Base-by-base conservation (phyloP, 2,329 filamentous ascomycete genomes). In the Exophiala viscosa region DNA sequence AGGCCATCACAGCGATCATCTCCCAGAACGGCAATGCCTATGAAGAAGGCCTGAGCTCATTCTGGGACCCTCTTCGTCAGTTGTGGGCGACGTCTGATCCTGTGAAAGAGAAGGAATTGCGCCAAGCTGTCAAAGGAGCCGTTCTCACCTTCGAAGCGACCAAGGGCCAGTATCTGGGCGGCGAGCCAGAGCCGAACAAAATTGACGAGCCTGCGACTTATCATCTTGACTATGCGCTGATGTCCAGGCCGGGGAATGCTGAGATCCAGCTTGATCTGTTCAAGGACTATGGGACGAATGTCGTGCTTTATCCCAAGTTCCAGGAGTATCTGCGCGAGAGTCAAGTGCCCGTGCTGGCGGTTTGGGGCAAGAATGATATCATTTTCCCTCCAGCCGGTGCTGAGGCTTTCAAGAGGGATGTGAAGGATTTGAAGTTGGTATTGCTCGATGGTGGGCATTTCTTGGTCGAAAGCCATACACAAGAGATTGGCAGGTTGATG, bases 1-100 rank as follows among this genome's bases (percentile, higher is more conserved):
- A 74, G 1, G 68, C 70, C 9, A 67, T 84, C 48, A 68, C 70
- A 34, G 77, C 78, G 11, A 78, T 84, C 56, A 71, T 84, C 50
- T 70, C 73, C 2, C 81, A 85, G 60, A 84, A 83, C 60, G 82
- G 80, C 36, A 85, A 84, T 58, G 80, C 81, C 11, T 85, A 84
- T 60, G 67, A 61, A 3, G 79, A 81, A 58, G 82, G 81, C 3
- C 68, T 84, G 4, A 74, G 74, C 11, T 62, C 65, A 1, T 78
- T 81, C 65, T 82, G 79, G 78, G 69, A 68, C 3, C 74, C 76
- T 0, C 57, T 81, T 23, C 61, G 68, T 45, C 63, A 68, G 23
- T 72, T 75, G 52, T 82, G 78, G 79, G 67, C 66, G 1, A 62
- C 67, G 11, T 62, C 65, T 10, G 52, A 62, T 3, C 59, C 65